phyloP scores from a whole-genome alignment of 441 rosid species.

The Theobroma grandiflorum region DNA sequence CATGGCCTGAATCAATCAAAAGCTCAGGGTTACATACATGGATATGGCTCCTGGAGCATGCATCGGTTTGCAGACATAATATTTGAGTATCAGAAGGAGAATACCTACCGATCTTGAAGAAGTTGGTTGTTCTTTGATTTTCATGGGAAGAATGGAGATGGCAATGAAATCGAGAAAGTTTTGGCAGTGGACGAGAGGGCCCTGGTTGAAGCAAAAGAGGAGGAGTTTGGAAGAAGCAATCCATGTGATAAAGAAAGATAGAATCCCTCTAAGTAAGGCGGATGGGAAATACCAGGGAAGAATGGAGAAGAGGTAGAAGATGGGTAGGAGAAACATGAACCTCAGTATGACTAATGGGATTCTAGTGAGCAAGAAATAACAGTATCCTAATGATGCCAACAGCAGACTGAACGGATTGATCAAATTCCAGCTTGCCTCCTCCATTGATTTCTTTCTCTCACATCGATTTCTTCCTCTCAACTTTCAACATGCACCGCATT shows the following conservation, averaged over 20 bases:
- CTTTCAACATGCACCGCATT: background rate
- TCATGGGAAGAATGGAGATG: slow-evolving; percentile 33
- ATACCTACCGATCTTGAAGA: background rate
- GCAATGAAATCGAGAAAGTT: slow-evolving; percentile 30
- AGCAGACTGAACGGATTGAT: slow-evolving; percentile 19
- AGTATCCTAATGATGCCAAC: slow-evolving; percentile 36
- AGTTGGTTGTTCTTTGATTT: slow-evolving; percentile 10
- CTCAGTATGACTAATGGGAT: slow-evolving; percentile 25
- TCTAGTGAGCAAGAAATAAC: slow-evolving; percentile 18
- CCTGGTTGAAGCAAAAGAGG: slow-evolving; percentile 36
- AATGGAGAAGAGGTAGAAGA: slow-evolving; percentile 28
- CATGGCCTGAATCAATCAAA: background rate
- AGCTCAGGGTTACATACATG: background rate
- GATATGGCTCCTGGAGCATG: too few species aligned
- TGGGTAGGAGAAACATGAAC: slow-evolving; percentile 25
- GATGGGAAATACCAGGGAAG: slow-evolving; percentile 43
- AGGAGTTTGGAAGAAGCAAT: slow-evolving; percentile 49
- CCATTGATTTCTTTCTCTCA: background rate
- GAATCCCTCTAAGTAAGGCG: slow-evolving; percentile 26
- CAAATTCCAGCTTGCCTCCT: slow-evolving; percentile 7
- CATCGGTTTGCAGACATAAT: background rate
- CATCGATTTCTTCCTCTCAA: too few species aligned
- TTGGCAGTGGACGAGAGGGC: slow-evolving; percentile 23
- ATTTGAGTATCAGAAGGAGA: background rate
- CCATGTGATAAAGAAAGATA: slow-evolving; percentile 44